Conservation (phyloP, 208 protist species). For the Tritrichomonas foetus region DNA sequence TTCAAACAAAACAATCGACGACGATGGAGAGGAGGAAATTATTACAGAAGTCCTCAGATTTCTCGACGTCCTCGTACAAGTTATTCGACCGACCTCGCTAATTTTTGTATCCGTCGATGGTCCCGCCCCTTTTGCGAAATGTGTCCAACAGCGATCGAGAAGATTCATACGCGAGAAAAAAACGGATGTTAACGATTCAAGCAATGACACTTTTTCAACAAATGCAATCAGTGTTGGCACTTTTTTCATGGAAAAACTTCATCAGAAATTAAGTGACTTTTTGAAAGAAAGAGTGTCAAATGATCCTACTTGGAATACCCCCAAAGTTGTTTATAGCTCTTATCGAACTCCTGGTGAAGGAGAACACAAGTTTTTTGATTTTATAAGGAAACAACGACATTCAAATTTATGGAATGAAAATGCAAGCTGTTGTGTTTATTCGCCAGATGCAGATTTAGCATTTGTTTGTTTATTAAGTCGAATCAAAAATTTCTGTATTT, state of each 20-base stretch:
- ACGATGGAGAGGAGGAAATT: neutral
- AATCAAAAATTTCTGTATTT: neutral
- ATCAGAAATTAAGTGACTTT: neutral
- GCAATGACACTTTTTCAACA: neutral
- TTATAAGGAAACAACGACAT: neutral
- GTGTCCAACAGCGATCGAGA: neutral
- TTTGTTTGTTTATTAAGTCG: neutral
- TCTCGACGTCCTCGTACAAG: neutral
- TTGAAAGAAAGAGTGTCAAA: neutral
- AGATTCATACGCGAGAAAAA: neutral
- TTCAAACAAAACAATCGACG: neutral
- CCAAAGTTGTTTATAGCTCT: neutral
- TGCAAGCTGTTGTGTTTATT: neutral
- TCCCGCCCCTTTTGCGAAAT: neutral
- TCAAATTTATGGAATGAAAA: neutral
- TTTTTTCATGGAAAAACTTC: neutral
- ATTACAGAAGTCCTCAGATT: neutral
- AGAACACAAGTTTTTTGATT: slow-evolving; percentile 28
- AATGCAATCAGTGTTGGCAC: slow-evolving; percentile 2
- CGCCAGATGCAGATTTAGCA: neutral
- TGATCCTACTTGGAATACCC: neutral
- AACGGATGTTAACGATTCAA: neutral
- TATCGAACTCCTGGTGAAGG: slow-evolving; percentile 38
- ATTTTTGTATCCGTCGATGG: slow-evolving; percentile 11
- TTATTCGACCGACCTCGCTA: neutral